Conservation (phyloP, 2,329 filamentous ascomycete genomes). For the Claviceps monticola region DNA sequence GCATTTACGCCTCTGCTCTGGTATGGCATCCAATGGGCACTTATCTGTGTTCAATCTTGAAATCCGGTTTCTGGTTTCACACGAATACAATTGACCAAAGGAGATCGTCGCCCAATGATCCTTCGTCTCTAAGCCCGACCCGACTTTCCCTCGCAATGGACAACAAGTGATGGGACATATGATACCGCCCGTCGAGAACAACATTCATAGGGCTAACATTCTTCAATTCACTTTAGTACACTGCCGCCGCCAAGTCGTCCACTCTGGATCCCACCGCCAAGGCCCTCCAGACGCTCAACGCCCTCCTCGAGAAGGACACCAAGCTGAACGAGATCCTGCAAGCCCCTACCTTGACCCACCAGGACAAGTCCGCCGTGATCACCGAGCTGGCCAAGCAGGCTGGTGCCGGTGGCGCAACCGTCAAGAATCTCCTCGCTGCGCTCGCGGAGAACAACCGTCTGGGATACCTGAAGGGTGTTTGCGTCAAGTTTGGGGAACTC, state of each 20-base stretch:
- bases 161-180: background rate
- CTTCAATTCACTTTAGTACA: constrained; percentile 54
- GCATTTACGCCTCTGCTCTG: constrained; percentile 96
- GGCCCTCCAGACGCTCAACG: constrained; percentile 57
- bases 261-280: constrained; percentile 75
- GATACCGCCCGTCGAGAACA: background rate
- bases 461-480: constrained; percentile 65
- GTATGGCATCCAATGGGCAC: constrained; percentile 41
- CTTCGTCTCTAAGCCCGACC: too few species aligned
- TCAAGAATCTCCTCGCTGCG: constrained; percentile 87
- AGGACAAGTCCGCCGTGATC: constrained; percentile 78
- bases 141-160: background rate
- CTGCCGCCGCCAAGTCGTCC: constrained; percentile 78
- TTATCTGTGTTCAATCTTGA: too few species aligned
- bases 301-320: constrained; percentile 64
- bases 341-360: constrained; percentile 62
- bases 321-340: constrained; percentile 66
- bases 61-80: background rate
- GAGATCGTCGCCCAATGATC: background rate
- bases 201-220: background rate
- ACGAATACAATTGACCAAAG: background rate
- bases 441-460: constrained; percentile 96
- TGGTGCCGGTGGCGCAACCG: constrained; percentile 60
- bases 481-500: constrained; percentile 73
- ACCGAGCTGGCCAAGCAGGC: constrained; percentile 77